phyloP scores from a whole-genome alignment of 1,139 yeast genomes.

The Magnusiomyces suaveolens region DNA sequence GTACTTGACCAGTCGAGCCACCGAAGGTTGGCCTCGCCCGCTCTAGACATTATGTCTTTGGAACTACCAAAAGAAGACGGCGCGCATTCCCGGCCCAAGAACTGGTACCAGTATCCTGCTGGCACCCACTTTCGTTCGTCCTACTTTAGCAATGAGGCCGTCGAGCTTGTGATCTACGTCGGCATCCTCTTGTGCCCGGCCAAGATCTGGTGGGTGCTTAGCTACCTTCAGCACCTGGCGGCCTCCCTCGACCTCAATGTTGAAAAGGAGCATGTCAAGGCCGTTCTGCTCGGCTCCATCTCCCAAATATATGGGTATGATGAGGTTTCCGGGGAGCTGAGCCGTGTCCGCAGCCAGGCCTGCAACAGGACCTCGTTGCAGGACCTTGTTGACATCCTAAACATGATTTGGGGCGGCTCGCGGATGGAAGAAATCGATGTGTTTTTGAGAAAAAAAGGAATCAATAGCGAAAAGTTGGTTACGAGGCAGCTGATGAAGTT shows the following conservation, averaged over 20 bases:
- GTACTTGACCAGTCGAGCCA: no score
- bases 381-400: not conserved
- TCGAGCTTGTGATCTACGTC: not conserved
- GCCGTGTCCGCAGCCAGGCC: not conserved
- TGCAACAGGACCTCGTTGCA: not conserved
- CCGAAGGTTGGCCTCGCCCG: no score
- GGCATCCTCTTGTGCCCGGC: not conserved
- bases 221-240: not conserved
- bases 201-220: not conserved
- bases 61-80: no score
- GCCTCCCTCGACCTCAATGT: not conserved
- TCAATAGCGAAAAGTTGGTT: not conserved
- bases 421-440: not conserved
- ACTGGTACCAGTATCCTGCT: not conserved
- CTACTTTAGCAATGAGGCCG: not conserved
- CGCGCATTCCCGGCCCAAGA: not conserved
- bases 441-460: not conserved
- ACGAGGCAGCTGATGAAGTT: not conserved
- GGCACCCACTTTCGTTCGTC: not conserved
- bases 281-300: not conserved
- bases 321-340: not conserved
- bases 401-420: not conserved
- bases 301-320: not conserved
- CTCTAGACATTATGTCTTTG: no score
- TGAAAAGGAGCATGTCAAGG: not conserved